These are phyloP conservation scores for Logfia minima DNA, from an alignment of 129 eudicot species.

Conservation along the genomic window DNA sequence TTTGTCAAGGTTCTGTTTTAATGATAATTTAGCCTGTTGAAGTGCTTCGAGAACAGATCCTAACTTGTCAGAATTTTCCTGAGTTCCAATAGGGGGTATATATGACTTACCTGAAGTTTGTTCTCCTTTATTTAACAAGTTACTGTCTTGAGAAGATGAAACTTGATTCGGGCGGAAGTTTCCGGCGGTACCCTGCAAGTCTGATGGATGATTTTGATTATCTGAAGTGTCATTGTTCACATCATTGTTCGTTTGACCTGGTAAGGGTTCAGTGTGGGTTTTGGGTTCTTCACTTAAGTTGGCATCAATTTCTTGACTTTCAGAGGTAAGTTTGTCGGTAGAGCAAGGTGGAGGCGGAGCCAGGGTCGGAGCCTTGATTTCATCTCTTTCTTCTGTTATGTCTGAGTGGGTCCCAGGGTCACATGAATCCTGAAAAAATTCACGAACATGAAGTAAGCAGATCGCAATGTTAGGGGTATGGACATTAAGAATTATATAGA, in stretches of 20 bases:
- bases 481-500: background rate
- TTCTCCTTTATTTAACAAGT: background rate
- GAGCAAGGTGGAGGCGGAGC: slow-evolving; percentile 32
- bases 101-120: slow-evolving; percentile 25
- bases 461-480: background rate
- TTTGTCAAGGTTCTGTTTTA: slow-evolving; percentile 50
- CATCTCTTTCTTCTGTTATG: slow-evolving; percentile 79
- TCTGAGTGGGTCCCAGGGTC: slow-evolving; percentile 92
- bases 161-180: slow-evolving; percentile 12
- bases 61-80: slow-evolving; percentile 35
- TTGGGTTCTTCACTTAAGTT: slow-evolving; percentile 31
- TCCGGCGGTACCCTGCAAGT: slow-evolving; percentile 10
- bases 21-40: slow-evolving; percentile 66
- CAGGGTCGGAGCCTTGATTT: slow-evolving; percentile 43
- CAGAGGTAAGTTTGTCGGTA: slow-evolving; percentile 22
- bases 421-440: slow-evolving; percentile 64
- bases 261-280: slow-evolving; percentile 29
- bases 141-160: slow-evolving; percentile 26
- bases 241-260: slow-evolving; percentile 21
- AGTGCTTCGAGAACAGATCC: slow-evolving; percentile 81
- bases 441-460: slow-evolving; percentile 15
- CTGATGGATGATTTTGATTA: slow-evolving; percentile 25
- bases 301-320: slow-evolving; percentile 37
- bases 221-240: slow-evolving; percentile 16
- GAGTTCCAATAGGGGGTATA: slow-evolving; percentile 42